Percentiles rank a stretch among this genome's conserved stretches.
These are phyloP conservation scores for Amniculicola lignicola DNA, from an alignment of 495 filamentous ascomycete genomes.

Conservation along the genomic window DNA sequence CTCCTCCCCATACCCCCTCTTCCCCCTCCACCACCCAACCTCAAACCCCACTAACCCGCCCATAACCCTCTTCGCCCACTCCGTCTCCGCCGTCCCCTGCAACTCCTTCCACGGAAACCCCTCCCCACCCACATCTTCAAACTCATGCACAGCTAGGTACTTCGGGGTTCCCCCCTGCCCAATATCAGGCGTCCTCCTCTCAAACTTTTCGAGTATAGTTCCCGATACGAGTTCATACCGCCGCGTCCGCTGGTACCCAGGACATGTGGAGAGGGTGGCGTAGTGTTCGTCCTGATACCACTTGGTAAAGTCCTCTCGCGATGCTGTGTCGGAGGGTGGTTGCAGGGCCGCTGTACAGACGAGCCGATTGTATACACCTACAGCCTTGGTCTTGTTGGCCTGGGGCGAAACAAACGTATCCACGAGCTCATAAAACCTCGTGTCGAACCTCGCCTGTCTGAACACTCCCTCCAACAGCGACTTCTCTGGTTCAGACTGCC, in stretches of 20 bases:
- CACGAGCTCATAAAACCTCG: slow-evolving; percentile 29
- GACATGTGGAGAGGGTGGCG: not conserved
- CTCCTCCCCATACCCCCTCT: slow-evolving; percentile 31
- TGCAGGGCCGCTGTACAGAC: slow-evolving; percentile 14
- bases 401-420: too few relatives aligned
- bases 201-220: slow-evolving; percentile 25
- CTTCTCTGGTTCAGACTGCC: slow-evolving; percentile 29
- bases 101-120: slow-evolving; percentile 17
- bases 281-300: slow-evolving; percentile 28
- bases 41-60: slow-evolving; percentile 18
- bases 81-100: slow-evolving; percentile 6
- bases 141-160: slow-evolving; percentile 29
- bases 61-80: slow-evolving; percentile 26
- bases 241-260: slow-evolving; percentile 10
- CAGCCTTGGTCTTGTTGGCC: slow-evolving; percentile 4
- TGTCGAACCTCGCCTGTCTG: slow-evolving; percentile 32
- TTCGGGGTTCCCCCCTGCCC: not conserved
- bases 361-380: not conserved
- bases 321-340: not conserved
- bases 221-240: slow-evolving; percentile 17
- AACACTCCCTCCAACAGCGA: slow-evolving; percentile 29
- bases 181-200: slow-evolving; percentile 3
- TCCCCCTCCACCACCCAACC: slow-evolving; percentile 30
- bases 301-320: slow-evolving; percentile 13
- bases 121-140: slow-evolving; percentile 29